phyloP scores from a whole-genome alignment of 208 protist genomes.

The Naegleria fowleri region DNA sequence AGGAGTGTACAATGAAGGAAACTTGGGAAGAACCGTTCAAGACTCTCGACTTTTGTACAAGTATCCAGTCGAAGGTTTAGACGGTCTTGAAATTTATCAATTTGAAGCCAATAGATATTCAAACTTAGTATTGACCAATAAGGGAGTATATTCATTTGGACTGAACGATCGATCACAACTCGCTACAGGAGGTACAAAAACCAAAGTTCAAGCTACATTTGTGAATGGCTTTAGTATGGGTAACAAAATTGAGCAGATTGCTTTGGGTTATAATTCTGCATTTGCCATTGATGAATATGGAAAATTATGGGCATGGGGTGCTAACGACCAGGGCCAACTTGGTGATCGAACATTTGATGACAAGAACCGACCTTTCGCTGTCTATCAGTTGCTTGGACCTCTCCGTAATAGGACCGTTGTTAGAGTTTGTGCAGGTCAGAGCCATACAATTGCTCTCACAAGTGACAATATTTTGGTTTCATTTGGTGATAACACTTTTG shows the following conservation, averaged over 20 bases:
- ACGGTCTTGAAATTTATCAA: not conserved
- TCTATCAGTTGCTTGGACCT: not conserved
- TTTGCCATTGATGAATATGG: not conserved
- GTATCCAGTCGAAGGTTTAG: not conserved
- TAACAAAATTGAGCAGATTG: not conserved
- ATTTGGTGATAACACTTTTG: not conserved
- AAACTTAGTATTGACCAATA: not conserved
- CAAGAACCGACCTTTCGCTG: not conserved
- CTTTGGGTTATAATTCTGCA: not conserved
- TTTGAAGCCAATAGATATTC: not conserved
- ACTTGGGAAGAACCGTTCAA: not conserved
- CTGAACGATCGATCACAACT: not conserved
- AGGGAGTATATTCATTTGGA: not conserved
- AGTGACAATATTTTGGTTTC: not conserved
- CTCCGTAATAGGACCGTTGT: not conserved
- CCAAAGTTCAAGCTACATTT: not conserved
- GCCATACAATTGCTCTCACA: not conserved
- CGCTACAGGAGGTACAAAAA: not conserved
- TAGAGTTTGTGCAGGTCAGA: not conserved
- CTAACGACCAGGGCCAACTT: not conserved
- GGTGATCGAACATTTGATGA: not conserved
- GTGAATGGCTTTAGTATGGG: not conserved
- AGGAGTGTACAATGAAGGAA: not conserved
- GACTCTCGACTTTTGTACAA: not conserved
- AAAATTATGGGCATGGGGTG: not conserved